Base-by-base conservation (phyloP, 2,329 filamentous ascomycete genomes). In the Ophiostoma sp. region DNA sequence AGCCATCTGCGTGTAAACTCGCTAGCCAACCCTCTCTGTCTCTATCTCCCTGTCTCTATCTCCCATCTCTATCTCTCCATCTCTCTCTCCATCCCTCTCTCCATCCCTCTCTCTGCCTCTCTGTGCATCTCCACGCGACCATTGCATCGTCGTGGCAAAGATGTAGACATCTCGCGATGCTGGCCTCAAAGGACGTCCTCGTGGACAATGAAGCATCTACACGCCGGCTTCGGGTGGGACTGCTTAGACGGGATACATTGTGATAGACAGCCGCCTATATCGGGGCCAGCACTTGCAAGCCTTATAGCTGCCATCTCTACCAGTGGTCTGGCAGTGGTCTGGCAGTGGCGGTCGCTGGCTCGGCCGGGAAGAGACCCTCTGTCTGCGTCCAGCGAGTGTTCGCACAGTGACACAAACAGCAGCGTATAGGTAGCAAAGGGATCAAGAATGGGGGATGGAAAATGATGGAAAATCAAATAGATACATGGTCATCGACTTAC, bases 401-500 rank as follows among this genome's bases (percentile, higher is more conserved):
- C 11, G 36, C 13, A 5, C 54, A 3, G 54, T 17, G 10, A 27
- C 54, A 60, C 60, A 10, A 33, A 20, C 31, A 35, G 27, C 10
- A 35, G 17, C 7, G 17, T 48, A 48, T 5, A 10, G 23, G 62
- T n/a, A 48, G 11, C 4, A 23, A 23, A 10, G 27, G 60, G 15
- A 7, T n/a, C 2, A 35, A 33, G 35, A 60, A 68, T 33, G 13
- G 27, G 11, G 65, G 1, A 64, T 4, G 11, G 10, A 2, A 10
- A n/a, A 27, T 11, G 48, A 27, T 27, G n/a, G 11, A n/a, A 39
- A 2, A 17, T n/a, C 4, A 11, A 2, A 17, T 5, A 20, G 7
- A 48, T 20, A 48, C 44, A n/a, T 20, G 6, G 7, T 48, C 36
- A 20, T n/a, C 44, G n/a, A 71, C 74, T 71, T 79, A 94, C 92